A percentile compares a stretch with the other conserved stretches of the same genome.
Conservation (phyloP, 2,329 filamentous ascomycete genomes). For the Sordariomycetes sp. region DNA sequence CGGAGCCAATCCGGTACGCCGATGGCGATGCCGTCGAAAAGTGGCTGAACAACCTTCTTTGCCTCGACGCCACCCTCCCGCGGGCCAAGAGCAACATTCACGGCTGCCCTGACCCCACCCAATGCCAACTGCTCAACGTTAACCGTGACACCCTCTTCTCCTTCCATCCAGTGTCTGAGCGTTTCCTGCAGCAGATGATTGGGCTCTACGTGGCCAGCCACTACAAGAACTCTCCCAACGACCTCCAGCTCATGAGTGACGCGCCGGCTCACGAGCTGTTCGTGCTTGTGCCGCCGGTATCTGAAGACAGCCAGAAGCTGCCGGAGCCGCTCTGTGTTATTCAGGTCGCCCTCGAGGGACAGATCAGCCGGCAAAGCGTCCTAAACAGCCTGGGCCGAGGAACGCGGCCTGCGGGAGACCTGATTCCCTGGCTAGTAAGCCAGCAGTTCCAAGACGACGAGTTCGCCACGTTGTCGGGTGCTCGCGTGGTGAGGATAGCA, state of each 20-base stretch:
- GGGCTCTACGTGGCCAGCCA: constrained; percentile 92
- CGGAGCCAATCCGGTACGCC: constrained; percentile 89
- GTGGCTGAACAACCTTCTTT: constrained; percentile 91
- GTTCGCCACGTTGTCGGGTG: constrained; percentile 86
- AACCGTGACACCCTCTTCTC: constrained; percentile 97
- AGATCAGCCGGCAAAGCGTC: constrained; percentile 87
- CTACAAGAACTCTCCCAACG: constrained; percentile 97
- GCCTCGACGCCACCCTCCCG: constrained; percentile 82
- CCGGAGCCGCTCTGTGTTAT: constrained; percentile 92
- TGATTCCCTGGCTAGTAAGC: constrained; percentile 95
- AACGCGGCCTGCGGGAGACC: constrained; percentile 76
- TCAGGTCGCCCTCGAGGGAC: constrained; percentile 86
- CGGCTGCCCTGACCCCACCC: constrained; percentile 77
- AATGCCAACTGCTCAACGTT: constrained; percentile 85
- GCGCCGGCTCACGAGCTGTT: constrained; percentile 94
- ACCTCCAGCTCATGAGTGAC: constrained; percentile 97
- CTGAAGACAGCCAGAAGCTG: constrained; percentile 62
- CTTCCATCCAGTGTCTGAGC: constrained; percentile 92
- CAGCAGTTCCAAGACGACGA: constrained; percentile 98
- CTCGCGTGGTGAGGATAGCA: constrained; percentile 83
- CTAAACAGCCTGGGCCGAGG: constrained; percentile 81
- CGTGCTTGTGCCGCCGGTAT: constrained; percentile 77
- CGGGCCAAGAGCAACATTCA: constrained; percentile 61
- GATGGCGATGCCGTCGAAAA: constrained; percentile 85
- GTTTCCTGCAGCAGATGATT: constrained; percentile 97